Conservation (phyloP, 345 rosid genomes). For the Ceriops tagal region DNA sequence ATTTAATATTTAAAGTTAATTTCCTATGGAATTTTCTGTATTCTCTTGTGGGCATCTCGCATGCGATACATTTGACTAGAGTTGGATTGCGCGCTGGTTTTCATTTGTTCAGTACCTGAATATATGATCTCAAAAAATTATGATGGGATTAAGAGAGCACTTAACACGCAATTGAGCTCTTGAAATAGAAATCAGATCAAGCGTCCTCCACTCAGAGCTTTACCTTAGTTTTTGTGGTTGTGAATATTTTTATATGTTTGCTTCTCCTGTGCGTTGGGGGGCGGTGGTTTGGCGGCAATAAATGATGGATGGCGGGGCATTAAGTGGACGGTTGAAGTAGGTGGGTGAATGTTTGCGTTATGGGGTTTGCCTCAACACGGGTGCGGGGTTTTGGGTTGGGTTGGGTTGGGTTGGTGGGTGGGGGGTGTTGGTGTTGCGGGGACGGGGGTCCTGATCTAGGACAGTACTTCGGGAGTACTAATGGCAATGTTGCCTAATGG, state of each 20-base stretch:
- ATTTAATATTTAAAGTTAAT: not conserved
- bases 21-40: too few species aligned
- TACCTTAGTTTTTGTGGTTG: too few species aligned
- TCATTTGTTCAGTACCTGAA: too few species aligned
- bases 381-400: not conserved
- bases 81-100: too few species aligned
- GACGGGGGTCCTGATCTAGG: not conserved
- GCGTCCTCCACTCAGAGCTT: too few species aligned
- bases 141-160: too few species aligned
- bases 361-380: not conserved
- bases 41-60: too few species aligned
- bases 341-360: not conserved
- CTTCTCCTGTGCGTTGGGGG: not conserved
- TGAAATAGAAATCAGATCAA: too few species aligned
- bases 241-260: not conserved
- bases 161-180: too few species aligned
- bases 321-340: conserved; percentile 17
- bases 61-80: too few species aligned
- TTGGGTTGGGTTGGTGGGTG: not conserved
- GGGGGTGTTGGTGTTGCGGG: not conserved
- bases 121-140: too few species aligned
- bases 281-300: not conserved
- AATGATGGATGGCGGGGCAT: not conserved
- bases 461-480: not conserved
- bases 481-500: not conserved